These are phyloP conservation scores for Penicillium aurantiogriseum DNA, from an alignment of 2,329 filamentous ascomycete genomes.

Conservation along the genomic window DNA sequence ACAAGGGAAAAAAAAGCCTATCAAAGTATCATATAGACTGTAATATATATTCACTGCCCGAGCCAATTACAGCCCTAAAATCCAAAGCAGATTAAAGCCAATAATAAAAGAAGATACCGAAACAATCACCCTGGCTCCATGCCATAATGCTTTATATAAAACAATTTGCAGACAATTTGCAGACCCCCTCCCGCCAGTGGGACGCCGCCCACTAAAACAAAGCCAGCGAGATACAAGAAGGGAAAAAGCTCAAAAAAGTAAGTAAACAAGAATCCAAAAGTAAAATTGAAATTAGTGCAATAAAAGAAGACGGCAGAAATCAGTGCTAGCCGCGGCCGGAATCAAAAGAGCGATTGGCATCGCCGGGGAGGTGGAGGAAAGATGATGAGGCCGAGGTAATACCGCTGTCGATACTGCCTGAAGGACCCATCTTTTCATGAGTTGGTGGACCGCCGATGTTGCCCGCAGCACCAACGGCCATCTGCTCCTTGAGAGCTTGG, in stretches of 20 bases:
- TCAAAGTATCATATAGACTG: background rate
- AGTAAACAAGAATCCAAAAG: conserved; percentile 5
- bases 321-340: conserved; percentile 12
- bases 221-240: conserved; percentile 3
- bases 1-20: background rate
- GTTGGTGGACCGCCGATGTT: conserved; percentile 21
- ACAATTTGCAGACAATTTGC: conserved; percentile 17
- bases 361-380: conserved; percentile 24
- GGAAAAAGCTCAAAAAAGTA: conserved; percentile 7
- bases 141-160: conserved; percentile 27
- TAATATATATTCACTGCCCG: conserved; percentile 14
- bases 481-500: conserved; percentile 41
- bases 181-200: conserved; percentile 21
- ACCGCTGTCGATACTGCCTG: conserved; percentile 19
- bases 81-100: conserved; percentile 14
- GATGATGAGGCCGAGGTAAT: conserved; percentile 31
- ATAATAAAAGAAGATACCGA: conserved; percentile 10
- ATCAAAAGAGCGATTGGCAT: conserved; percentile 21
- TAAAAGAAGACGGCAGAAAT: conserved; percentile 9
- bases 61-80: conserved; percentile 9
- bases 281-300: conserved; percentile 1
- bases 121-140: conserved; percentile 28
- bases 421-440: conserved; percentile 11
- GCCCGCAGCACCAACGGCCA: conserved; percentile 30
- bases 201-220: conserved; percentile 24